Evolutionary conservation across 176 grass and related monocot species (phyloP).

Genomic region (Phoenix dactylifera): DNA sequence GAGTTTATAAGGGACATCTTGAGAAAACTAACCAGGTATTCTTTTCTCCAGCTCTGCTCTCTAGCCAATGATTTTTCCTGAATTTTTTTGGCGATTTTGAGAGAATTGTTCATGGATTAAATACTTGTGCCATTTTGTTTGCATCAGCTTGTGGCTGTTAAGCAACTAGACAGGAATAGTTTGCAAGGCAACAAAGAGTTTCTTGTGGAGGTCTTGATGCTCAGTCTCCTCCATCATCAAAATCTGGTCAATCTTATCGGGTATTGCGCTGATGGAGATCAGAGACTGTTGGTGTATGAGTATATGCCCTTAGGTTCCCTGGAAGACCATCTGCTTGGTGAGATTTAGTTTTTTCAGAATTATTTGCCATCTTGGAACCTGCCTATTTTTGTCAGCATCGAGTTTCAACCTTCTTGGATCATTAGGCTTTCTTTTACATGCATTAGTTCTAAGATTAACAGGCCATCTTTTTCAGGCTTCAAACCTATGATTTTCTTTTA

Average conservation of each 20-base stretch:
- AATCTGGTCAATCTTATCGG: slow-evolving; percentile 84
- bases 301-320: slow-evolving; percentile 79
- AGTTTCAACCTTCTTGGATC: too few relatives aligned
- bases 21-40: slow-evolving; percentile 57
- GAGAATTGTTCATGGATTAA: background rate
- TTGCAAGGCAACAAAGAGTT: slow-evolving; percentile 79
- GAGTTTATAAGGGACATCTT: slow-evolving; percentile 77
- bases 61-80: background rate
- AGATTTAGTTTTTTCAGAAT: too few relatives aligned
- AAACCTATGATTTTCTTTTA: too few relatives aligned
- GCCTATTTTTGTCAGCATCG: too few relatives aligned
- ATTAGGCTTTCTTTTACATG: too few relatives aligned
- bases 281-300: slow-evolving; percentile 84
- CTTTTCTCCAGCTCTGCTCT: background rate
- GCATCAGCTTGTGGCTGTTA: slow-evolving; percentile 67
- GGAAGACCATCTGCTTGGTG: slow-evolving; percentile 69
- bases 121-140: slow-evolving; percentile 1
- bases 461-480: too few relatives aligned
- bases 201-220: slow-evolving; percentile 72
- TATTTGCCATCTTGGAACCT: too few relatives aligned
- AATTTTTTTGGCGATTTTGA: background rate
- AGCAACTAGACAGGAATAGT: slow-evolving; percentile 74
- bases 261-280: slow-evolving; percentile 79
- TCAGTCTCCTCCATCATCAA: slow-evolving; percentile 70
- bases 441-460: too few relatives aligned